phyloP scores from a whole-genome alignment of 805 yeast genomes.

The Lachancea thermotolerans region DNA sequence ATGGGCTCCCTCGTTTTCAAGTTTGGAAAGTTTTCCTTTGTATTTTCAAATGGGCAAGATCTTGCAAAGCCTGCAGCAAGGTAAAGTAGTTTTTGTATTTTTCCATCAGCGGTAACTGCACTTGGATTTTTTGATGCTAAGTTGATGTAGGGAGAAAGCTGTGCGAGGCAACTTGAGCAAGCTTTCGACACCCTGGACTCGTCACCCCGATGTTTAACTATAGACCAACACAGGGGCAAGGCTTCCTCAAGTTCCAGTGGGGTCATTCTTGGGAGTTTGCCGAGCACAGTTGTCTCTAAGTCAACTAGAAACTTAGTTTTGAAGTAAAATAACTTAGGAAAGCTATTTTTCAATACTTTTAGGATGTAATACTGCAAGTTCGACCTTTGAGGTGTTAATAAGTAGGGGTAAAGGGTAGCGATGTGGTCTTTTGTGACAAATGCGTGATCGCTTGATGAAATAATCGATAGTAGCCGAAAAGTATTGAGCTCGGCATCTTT shows the following conservation, averaged over 20 bases:
- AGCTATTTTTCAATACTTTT: conserved; percentile 44
- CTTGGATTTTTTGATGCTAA: conserved; percentile 22
- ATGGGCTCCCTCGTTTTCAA: conserved; percentile 48
- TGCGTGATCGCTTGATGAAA: conserved; percentile 46
- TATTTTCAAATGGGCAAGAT: conserved; percentile 52
- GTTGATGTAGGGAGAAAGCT: conserved; percentile 42
- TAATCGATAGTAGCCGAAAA: conserved; percentile 40
- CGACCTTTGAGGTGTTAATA: conserved; percentile 44
- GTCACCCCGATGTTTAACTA: conserved; percentile 43
- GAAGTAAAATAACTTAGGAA: conserved; percentile 40
- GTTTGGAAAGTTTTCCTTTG: conserved; percentile 36
- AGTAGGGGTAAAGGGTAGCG: conserved; percentile 54
- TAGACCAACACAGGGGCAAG: conserved; percentile 58
- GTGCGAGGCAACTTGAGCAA: conserved; percentile 51
- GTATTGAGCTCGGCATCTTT: conserved; percentile 25
- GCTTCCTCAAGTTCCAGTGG: conserved; percentile 64
- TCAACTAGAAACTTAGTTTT: conserved; percentile 44
- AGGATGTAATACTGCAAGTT: conserved; percentile 42
- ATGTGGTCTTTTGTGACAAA: conserved; percentile 64
- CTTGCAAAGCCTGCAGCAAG: conserved; percentile 68
- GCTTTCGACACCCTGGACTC: conserved; percentile 51
- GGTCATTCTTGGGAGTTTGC: conserved; percentile 52
- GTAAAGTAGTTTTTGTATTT: conserved; percentile 49
- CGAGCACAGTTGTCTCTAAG: conserved; percentile 47
- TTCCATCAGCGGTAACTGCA: conserved; percentile 33